A percentile compares a stretch with the other conserved stretches of the same genome.
These are phyloP conservation scores for Saccharomycopsis sp. DNA, from an alignment of 805 yeast genomes.

Conservation along the genomic window DNA sequence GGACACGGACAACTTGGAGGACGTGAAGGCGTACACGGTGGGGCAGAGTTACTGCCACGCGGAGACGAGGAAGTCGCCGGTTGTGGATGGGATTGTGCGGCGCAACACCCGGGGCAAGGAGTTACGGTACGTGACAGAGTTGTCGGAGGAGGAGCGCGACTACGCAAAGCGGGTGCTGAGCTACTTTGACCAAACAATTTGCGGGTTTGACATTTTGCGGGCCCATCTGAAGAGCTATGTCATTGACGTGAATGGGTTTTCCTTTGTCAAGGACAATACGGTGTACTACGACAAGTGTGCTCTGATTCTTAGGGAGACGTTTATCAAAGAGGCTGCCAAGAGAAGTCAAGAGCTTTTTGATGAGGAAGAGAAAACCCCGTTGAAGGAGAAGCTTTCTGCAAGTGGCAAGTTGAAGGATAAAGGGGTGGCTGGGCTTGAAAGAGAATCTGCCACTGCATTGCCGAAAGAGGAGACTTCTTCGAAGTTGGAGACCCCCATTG, in stretches of 20 bases:
- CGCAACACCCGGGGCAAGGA: slow-evolving; percentile 97
- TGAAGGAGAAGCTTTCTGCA: no score
- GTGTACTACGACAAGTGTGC: slow-evolving; percentile 82
- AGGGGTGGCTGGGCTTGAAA: no score
- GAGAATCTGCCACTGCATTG: slow-evolving; percentile 8
- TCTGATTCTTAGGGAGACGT: slow-evolving; percentile 63
- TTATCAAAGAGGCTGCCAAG: no score
- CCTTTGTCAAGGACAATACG: slow-evolving; percentile 88
- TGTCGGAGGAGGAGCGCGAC: slow-evolving; percentile 61
- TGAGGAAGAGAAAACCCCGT: no score
- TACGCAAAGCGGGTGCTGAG: slow-evolving; percentile 74
- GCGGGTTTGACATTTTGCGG: slow-evolving; percentile 92
- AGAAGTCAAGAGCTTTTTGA: no score
- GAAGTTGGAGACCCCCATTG: background rate
- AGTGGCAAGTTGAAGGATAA: no score
- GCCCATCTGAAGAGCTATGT: slow-evolving; percentile 85
- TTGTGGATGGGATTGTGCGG: slow-evolving; percentile 97
- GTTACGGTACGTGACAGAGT: slow-evolving; percentile 77
- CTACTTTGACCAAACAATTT: slow-evolving; percentile 83
- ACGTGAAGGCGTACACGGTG: slow-evolving; percentile 96
- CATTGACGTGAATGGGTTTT: slow-evolving; percentile 96
- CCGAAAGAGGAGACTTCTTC: slow-evolving; percentile 30
- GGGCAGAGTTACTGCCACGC: slow-evolving; percentile 92
- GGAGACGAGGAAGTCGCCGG: slow-evolving; percentile 96
- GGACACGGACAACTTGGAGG: slow-evolving; percentile 98